Conservation (phyloP, 371 early-diverging fungal genomes). For the Catenaria anguillulae region DNA sequence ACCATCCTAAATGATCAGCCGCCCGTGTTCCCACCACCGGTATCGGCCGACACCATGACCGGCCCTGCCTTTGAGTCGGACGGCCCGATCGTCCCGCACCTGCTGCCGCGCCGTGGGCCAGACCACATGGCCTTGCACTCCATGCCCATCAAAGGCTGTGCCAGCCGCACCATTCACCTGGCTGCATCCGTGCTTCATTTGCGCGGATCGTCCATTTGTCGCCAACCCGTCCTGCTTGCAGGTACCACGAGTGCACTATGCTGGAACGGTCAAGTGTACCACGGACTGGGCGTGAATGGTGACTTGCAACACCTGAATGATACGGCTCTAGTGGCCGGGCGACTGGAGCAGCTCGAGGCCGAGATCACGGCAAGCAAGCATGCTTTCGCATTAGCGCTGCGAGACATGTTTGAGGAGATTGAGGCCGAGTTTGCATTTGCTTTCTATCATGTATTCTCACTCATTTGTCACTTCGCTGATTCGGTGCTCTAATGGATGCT, state of each 20-base stretch:
- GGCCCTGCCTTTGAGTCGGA: too few species aligned
- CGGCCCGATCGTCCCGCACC: too few species aligned
- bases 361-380: slow-evolving; percentile 7
- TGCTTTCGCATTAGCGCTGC: slow-evolving; percentile 16
- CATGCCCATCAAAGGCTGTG: too few species aligned
- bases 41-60: too few species aligned
- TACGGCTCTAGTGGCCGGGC: slow-evolving; percentile 29
- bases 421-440: slow-evolving; percentile 68
- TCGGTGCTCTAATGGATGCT: too few species aligned
- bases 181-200: slow-evolving; percentile 7
- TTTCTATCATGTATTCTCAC: slow-evolving; percentile 40
- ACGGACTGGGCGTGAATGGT: slow-evolving; percentile 13
- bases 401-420: slow-evolving; percentile 26
- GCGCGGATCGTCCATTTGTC: not conserved
- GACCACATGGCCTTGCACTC: too few species aligned
- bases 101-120: too few species aligned
- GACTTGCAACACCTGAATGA: slow-evolving; percentile 29
- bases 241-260: not conserved
- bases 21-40: too few species aligned
- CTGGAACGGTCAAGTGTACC: slow-evolving; percentile 28
- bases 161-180: not conserved
- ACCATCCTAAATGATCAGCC: too few species aligned
- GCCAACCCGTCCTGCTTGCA: not conserved
- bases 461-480: too few species aligned
- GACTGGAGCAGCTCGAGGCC: slow-evolving; percentile 17